Evolutionary conservation across 2,329 filamentous ascomycete genomes (phyloP).

Genomic region (Penicillium brevicompactum): DNA sequence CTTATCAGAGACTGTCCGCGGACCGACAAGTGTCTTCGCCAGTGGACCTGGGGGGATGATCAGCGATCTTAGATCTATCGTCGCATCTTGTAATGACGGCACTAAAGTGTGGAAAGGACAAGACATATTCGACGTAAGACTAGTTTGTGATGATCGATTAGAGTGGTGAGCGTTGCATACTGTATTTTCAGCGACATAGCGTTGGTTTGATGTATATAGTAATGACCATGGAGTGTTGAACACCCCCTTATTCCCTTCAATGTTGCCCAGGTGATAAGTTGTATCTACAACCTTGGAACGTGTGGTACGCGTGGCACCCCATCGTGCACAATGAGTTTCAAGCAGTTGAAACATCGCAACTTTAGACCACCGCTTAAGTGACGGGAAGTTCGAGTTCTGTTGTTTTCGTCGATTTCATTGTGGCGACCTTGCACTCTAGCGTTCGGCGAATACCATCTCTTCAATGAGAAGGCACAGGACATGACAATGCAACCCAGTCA

Average conservation of each 20-base stretch:
- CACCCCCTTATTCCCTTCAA: background rate
- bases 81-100: conserved; percentile 58
- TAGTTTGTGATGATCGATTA: conserved; percentile 64
- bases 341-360: no score
- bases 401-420: no score
- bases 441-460: no score
- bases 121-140: conserved; percentile 56
- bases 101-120: conserved; percentile 61
- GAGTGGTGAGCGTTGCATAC: conserved; percentile 22
- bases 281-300: background rate
- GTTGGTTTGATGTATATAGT: conserved; percentile 4
- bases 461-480: no score
- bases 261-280: no score
- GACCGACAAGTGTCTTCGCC: conserved; percentile 59
- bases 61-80: conserved; percentile 56
- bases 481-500: background rate
- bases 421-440: no score
- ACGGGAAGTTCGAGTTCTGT: no score
- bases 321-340: no score
- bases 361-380: no score
- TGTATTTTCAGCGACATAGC: background rate
- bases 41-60: conserved; percentile 65
- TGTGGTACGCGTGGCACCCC: no score
- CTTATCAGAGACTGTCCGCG: conserved; percentile 48
- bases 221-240: background rate